Percentiles rank a stretch among this genome's conserved stretches.
phyloP scores from a whole-genome alignment of 1,139 yeast genomes.

The Candida sanyaensis region DNA sequence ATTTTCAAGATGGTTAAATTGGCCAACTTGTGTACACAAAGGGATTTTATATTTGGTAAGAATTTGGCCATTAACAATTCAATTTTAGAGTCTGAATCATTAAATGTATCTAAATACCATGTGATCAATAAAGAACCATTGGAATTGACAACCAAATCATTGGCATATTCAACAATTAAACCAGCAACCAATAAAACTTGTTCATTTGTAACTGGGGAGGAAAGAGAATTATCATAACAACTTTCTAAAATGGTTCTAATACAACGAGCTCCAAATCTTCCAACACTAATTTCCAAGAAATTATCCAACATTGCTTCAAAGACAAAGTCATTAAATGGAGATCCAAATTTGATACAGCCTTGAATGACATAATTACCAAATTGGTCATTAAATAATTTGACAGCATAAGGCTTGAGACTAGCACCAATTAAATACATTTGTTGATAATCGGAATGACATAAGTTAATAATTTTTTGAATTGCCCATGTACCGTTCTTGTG shows the following conservation, averaged over 20 bases:
- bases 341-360: conserved; percentile 86
- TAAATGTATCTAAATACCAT: conserved; percentile 92
- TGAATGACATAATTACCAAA: conserved; percentile 96
- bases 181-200: conserved; percentile 79
- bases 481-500: conserved; percentile 99
- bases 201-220: conserved; percentile 45
- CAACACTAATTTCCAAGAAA: conserved; percentile 81
- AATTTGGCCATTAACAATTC: conserved; percentile 52
- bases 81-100: conserved; percentile 51
- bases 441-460: conserved; percentile 59
- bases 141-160: conserved; percentile 76
- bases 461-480: conserved; percentile 89
- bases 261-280: conserved; percentile 94
- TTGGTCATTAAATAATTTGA: conserved; percentile 88
- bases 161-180: conserved; percentile 75
- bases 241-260: conserved; percentile 91
- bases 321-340: conserved; percentile 87
- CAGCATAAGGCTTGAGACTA: conserved; percentile 78
- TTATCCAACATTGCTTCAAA: conserved; percentile 81
- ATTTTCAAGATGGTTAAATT: conserved; percentile 81
- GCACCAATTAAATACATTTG: conserved; percentile 71
- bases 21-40: conserved; percentile 86
- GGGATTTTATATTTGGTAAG: conserved; percentile 59
- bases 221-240: conserved; percentile 22
- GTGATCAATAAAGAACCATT: conserved; percentile 90